Percentiles rank a stretch among this genome's conserved stretches.
Conservation (phyloP, 768 basidiomycete species). For the Thelephora ganbajun region DNA sequence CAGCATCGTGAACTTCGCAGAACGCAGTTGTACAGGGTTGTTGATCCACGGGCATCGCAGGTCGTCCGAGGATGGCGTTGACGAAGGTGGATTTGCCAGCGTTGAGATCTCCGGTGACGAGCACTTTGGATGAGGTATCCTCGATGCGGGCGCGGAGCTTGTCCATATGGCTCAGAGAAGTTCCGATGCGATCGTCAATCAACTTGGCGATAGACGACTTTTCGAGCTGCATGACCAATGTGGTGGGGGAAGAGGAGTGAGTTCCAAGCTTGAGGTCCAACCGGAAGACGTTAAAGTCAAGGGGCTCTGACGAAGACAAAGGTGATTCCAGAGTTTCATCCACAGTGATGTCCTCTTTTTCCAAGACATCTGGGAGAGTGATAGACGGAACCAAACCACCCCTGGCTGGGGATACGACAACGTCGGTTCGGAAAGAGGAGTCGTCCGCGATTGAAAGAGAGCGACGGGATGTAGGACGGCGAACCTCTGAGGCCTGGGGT, state of each 20-base stretch:
- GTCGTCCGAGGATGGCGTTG: conserved; percentile 81
- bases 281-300: conserved; percentile 78
- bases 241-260: conserved; percentile 42
- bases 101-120: conserved; percentile 96
- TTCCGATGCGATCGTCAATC: conserved; percentile 68
- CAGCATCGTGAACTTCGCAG: conserved; percentile 88
- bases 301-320: conserved; percentile 25
- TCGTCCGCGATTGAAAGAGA: conserved; percentile 82
- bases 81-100: conserved; percentile 98
- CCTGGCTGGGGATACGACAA: conserved; percentile 39
- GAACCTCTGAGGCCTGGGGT: conserved; percentile 15
- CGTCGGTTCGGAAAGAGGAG: conserved; percentile 49
- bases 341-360: conserved; percentile 27
- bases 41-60: conserved; percentile 95
- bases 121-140: conserved; percentile 88
- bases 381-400: conserved; percentile 41
- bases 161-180: conserved; percentile 66
- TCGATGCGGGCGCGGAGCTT: conserved; percentile 77
- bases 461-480: conserved; percentile 37
- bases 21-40: conserved; percentile 97
- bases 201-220: conserved; percentile 87
- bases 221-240: conserved; percentile 85
- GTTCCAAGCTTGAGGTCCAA: conserved; percentile 88
- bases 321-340: conserved; percentile 17
- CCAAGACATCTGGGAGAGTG: conserved; percentile 40